Evolutionary conservation across 306 rosid species (phyloP).

Genomic region (Parietaria judaica): DNA sequence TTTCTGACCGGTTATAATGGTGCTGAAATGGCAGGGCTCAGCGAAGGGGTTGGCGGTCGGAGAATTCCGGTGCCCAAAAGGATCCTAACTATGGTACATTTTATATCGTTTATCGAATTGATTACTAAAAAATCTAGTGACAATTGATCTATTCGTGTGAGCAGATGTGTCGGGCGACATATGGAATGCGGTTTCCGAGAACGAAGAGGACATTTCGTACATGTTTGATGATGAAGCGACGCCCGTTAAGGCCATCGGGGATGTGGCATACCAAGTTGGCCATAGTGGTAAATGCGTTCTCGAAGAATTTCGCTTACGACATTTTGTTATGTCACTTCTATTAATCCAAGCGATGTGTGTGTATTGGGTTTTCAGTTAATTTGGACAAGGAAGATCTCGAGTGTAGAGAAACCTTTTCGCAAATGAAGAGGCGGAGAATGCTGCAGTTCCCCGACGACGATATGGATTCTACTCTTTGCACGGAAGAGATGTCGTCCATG

Average conservation of each 20-base stretch:
- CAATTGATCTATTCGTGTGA: slow-evolving; percentile 23
- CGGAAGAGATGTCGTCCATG: slow-evolving; percentile 41
- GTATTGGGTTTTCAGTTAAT: slow-evolving; percentile 34
- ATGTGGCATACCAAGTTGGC: slow-evolving; percentile 44
- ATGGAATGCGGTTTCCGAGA: slow-evolving; percentile 57
- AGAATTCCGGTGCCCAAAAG: slow-evolving; percentile 33
- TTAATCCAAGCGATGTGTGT: slow-evolving; percentile 4
- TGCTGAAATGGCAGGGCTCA: slow-evolving; percentile 28
- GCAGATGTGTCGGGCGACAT: slow-evolving; percentile 42
- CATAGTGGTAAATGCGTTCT: slow-evolving; percentile 31
- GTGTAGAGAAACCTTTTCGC: slow-evolving; percentile 48
- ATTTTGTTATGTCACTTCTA: neutral
- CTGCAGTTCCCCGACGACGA: slow-evolving; percentile 51
- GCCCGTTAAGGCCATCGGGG: slow-evolving; percentile 81
- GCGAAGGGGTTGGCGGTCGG: slow-evolving; percentile 57
- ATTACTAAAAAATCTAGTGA: slow-evolving; percentile 3
- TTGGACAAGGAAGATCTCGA: slow-evolving; percentile 38
- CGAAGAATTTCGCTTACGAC: too few relatives aligned
- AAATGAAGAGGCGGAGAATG: slow-evolving; percentile 78
- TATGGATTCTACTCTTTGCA: slow-evolving; percentile 25
- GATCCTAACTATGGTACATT: slow-evolving; percentile 38
- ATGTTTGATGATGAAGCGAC: slow-evolving; percentile 80
- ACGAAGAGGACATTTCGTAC: slow-evolving; percentile 50
- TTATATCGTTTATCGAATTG: neutral
- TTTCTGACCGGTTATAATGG: slow-evolving; percentile 6